Evolutionary conservation across 2,329 filamentous ascomycete species (phyloP).

Genomic region (Xylaria sp.): DNA sequence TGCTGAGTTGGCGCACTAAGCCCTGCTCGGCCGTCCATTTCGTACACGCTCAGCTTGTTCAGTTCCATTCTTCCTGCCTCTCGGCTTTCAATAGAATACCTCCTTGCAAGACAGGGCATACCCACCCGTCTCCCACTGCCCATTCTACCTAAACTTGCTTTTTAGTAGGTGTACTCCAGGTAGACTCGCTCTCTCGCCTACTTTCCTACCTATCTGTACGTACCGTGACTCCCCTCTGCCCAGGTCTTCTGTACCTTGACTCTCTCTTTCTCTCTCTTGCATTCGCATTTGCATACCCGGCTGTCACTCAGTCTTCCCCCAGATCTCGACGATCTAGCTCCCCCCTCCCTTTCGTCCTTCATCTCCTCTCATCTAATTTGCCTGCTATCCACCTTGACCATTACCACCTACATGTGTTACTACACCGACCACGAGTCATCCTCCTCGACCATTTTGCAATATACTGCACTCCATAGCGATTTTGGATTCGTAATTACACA

Average conservation of each 20-base stretch:
- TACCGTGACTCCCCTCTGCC: conserved; percentile 8
- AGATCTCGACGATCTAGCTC: conserved; percentile 40
- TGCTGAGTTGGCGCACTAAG: conserved; percentile 48
- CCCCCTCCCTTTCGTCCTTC: conserved; percentile 38
- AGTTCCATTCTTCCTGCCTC: conserved; percentile 22
- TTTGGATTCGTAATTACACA: conserved; percentile 9
- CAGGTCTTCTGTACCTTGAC: conserved; percentile 2
- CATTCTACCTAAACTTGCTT: conserved; percentile 20
- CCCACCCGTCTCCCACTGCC: conserved; percentile 3
- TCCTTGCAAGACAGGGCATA: conserved; percentile 14
- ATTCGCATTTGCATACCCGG: conserved; percentile 30
- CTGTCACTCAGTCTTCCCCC: conserved; percentile 33
- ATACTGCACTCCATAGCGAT: conserved; percentile 11
- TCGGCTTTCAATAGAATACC: conserved; percentile 13
- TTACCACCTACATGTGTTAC: conserved; percentile 25
- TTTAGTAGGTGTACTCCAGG: background rate
- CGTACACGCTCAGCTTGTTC: conserved; percentile 19
- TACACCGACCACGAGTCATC: background rate
- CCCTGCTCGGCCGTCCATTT: conserved; percentile 41
- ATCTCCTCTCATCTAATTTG: conserved; percentile 32
- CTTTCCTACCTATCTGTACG: conserved; percentile 14
- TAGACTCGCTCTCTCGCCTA: background rate
- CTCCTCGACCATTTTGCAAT: conserved; percentile 13
- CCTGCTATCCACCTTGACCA: conserved; percentile 21
- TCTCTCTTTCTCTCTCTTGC: conserved; percentile 23